phyloP scores from a whole-genome alignment of 805 yeast genomes.

The Schwanniomyces polymorphus region DNA sequence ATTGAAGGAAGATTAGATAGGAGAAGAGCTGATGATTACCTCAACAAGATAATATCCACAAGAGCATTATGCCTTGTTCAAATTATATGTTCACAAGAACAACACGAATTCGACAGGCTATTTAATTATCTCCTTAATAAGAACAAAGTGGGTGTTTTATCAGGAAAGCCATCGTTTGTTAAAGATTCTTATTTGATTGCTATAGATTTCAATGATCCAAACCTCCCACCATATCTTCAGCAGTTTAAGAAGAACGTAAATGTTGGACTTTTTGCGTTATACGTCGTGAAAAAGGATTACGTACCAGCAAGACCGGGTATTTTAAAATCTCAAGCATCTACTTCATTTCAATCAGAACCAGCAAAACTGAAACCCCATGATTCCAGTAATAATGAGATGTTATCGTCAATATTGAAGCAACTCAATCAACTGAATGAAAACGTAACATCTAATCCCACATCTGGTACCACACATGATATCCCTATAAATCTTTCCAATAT shows the following conservation, averaged over 20 bases:
- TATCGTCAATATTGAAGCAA: conserved; percentile 26
- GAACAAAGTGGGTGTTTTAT: conserved; percentile 60
- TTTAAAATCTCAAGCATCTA: conserved; percentile 5
- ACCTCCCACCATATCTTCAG: conserved; percentile 20
- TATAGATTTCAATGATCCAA: conserved; percentile 22
- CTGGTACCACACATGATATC: background rate
- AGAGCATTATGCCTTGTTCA: conserved; percentile 56
- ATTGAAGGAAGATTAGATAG: conserved; percentile 66
- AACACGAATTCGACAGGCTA: conserved; percentile 27
- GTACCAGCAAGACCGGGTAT: conserved; percentile 22
- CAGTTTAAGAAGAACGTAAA: conserved; percentile 11
- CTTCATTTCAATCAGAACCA: no score
- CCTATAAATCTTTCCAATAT: background rate
- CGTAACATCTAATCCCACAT: background rate
- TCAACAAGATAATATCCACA: conserved; percentile 45
- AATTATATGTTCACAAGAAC: conserved; percentile 24
- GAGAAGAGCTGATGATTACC: conserved; percentile 54
- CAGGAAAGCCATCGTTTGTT: conserved; percentile 47
- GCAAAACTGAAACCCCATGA: conserved; percentile 1
- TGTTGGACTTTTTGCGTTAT: conserved; percentile 32
- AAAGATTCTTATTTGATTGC: conserved; percentile 66
- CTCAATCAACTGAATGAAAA: conserved; percentile 14
- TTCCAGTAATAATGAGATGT: conserved; percentile 5
- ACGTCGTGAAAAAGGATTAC: conserved; percentile 38
- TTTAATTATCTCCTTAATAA: conserved; percentile 46